Evolutionary conservation across 2,329 filamentous ascomycete genomes (phyloP), one percentile per base, ranked within the genome.

Genomic region (Colletotrichum simmondsii): DNA sequence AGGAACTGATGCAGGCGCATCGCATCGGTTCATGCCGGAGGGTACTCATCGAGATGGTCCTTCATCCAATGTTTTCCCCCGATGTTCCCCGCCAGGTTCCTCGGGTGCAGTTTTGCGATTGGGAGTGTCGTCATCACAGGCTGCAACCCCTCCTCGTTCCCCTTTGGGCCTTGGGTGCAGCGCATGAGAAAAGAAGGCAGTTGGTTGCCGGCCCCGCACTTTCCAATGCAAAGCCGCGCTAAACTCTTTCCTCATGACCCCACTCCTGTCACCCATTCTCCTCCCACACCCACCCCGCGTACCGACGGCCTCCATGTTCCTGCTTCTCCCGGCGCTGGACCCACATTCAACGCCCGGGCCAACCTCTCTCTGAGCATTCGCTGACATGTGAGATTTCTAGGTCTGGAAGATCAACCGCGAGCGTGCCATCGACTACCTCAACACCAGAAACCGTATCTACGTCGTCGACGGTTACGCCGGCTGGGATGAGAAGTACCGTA

Each of bases 391-490:
- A 65, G 59, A 52, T 26, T 68, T 46, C 64, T 79, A 99, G 97
- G 96, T 98, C 84, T 99, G 97, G 97, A 95, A 95, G 81, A 99
- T 99, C 88, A 99, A 99, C 92, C 93, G 97, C 79, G 97, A 99
- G 86, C 95, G 97, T 88, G 97, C 97, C 74, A 92, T 99, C 84
- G 97, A 99, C 88, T 99, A 99, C 88, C 92, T 99, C 79, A 99
- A 99, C 91, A 99, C 97, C 76, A 92, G 97, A 80, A 98, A 97
- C 84, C 95, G 97, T 81, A 98, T 99, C 88, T 99, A 99, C 85
- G 97, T 99, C 77, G 90, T 99, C 77, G 97, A 99, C 84, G 97
- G 97, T 77, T 99, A 93, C 83, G 97, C 97, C 77, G 97, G 97
- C 84, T 99, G 97, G 97, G 97, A 99, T 80, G 93, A 97, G 88